Conservation (phyloP, 108 stramenopile genomes). For the Conticribra guillardii region DNA sequence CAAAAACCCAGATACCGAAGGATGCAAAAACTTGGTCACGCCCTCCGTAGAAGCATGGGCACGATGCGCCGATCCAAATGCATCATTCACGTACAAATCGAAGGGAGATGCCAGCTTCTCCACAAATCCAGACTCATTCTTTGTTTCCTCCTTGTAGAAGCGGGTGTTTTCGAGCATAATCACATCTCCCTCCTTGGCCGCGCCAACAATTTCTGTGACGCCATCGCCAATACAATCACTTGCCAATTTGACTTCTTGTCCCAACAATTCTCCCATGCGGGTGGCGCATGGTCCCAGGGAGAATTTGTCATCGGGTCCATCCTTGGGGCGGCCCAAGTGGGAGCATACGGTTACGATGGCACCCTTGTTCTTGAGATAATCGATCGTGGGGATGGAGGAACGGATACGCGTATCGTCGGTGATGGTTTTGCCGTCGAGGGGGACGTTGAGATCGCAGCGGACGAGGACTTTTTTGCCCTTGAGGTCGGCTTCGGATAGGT, state of each 20-base stretch:
- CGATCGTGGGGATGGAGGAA: constrained; percentile 97
- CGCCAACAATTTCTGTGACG: constrained; percentile 76
- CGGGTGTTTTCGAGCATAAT: constrained; percentile 99
- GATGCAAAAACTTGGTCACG: constrained; percentile 91
- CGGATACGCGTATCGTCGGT: constrained; percentile 99
- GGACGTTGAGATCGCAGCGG: constrained; percentile 98
- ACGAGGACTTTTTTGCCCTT: constrained; percentile 97
- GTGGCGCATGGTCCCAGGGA: constrained; percentile 94
- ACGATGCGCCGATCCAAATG: constrained; percentile 99
- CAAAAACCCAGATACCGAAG: constrained; percentile 94
- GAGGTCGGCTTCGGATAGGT: constrained; percentile 88
- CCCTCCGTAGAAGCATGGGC: constrained; percentile 99
- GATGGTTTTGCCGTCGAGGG: constrained; percentile 95
- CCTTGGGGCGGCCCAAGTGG: constrained; percentile 98
- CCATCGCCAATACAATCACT: constrained; percentile 98
- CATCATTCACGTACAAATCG: constrained; percentile 98
- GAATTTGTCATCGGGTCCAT: constrained; percentile 98
- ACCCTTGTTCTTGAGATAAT: constrained; percentile 95
- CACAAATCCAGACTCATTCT: constrained; percentile 91
- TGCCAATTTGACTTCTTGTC: constrained; percentile 88
- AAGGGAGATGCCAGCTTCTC: constrained; percentile 91
- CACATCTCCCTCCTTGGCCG: constrained; percentile 92
- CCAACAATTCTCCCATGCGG: constrained; percentile 94
- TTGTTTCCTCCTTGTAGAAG: constrained; percentile 97
- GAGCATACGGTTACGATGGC: constrained; percentile 98